Base-by-base conservation (phyloP, 768 basidiomycete genomes). In the Psilocybe cyanescens region DNA sequence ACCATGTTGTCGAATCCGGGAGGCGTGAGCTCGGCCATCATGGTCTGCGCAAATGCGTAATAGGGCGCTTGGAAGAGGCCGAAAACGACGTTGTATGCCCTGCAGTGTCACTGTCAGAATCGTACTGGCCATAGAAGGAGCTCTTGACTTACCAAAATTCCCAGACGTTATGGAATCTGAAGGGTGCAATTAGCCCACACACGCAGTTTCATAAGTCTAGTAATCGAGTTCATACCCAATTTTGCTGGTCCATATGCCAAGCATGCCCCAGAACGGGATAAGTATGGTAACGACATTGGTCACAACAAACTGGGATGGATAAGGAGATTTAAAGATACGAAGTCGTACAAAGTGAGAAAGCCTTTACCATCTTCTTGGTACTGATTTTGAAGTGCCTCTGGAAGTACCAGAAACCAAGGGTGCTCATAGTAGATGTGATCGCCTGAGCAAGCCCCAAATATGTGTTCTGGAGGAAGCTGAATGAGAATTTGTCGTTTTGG, bases 1-100 rank as follows among this genome's bases (percentile, higher is more conserved):
- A 76, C 80, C 81, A 83, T 93, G 69, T 93, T 92, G 66, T 95
- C 93, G 68, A 91, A 95, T 0, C 93, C 94, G 1, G 91, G 90
- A 11, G 93, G 93, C 5, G 90, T 87, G 9, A 96, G 83, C 72
- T 95, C 94, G 0, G 91, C 90, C 91, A 93, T 93, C 89, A 92
- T 90, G 0, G 90, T 92, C 70, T 91, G 88, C 3, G 91, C 86
- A 70, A 90, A 92, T 1, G 94, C 91, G 70, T 92, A 95, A 75
- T 93, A 95, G 0, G 93, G 93, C 1, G 90, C 90, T 76, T 94
- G 90, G 80, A 92, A 92, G 8, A 94, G 74, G 11, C 92, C 91
- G 66, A 89, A 91, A 2, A 93, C 74, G 52, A 92, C 79, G 60
- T 92, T 93, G 75, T 94, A 94, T 4, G 85, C 86, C 88, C 89